These are phyloP conservation scores for Microcera coccophila DNA, from an alignment of 2,329 filamentous ascomycete species.

Conservation along the genomic window DNA sequence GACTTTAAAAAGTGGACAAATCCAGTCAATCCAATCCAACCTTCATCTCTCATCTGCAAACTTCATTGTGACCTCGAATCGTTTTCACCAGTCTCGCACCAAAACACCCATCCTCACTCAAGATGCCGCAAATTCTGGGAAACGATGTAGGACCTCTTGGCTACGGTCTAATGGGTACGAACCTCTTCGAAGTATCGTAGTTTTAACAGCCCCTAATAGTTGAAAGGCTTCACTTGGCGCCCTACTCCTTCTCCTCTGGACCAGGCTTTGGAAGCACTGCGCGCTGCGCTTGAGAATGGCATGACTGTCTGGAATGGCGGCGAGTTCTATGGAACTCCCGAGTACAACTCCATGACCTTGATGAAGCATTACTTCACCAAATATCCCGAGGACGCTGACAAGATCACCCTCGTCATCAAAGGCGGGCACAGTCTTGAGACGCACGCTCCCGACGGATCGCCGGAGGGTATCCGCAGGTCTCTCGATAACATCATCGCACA, in stretches of 20 bases:
- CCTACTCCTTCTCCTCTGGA: constrained; percentile 39
- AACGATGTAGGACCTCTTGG: constrained; percentile 48
- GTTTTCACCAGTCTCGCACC: not conserved
- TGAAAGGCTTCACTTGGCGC: constrained; percentile 45
- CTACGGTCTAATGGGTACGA: constrained; percentile 52
- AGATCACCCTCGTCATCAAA: constrained; percentile 61
- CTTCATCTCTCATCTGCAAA: not conserved
- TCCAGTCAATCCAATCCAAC: not conserved
- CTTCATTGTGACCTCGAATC: not conserved
- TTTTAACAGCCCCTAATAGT: not conserved
- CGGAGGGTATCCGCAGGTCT: constrained; percentile 51
- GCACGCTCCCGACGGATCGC: constrained; percentile 46
- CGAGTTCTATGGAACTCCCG: constrained; percentile 60
- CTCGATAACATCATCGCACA: constrained; percentile 53
- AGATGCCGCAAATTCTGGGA: constrained; percentile 33
- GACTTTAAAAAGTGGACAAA: too few relatives aligned
- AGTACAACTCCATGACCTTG: constrained; percentile 56
- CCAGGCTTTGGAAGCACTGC: constrained; percentile 52
- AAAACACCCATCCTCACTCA: constrained; percentile 1
- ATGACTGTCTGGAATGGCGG: constrained; percentile 58
- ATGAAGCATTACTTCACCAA: constrained; percentile 59
- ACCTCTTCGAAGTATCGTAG: not conserved
- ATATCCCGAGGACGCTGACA: constrained; percentile 60
- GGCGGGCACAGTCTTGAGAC: constrained; percentile 43
- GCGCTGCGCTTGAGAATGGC: constrained; percentile 45